phyloP scores from a whole-genome alignment of 148 eudicot species.

The Rhododendron henanense region DNA sequence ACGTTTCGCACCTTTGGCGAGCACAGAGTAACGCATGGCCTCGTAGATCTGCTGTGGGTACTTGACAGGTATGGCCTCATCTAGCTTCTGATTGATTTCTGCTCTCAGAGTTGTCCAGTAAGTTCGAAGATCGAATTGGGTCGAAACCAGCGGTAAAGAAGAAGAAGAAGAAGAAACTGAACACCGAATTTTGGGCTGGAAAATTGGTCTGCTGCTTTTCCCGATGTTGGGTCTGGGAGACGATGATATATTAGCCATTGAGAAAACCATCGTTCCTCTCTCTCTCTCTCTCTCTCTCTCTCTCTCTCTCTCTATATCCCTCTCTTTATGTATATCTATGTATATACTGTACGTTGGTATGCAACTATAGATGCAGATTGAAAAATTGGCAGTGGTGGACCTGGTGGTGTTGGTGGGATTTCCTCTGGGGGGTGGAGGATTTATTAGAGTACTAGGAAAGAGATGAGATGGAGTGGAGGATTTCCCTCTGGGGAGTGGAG shows the following conservation, averaged over 20 bases:
- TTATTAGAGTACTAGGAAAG: too few species aligned
- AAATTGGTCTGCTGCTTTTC: conserved; percentile 10
- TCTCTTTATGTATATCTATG: not conserved
- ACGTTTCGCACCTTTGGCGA: conserved; percentile 76
- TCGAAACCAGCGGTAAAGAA: conserved; percentile 14
- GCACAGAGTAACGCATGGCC: conserved; percentile 83
- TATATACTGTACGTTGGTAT: too few species aligned
- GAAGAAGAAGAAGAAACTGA: conserved; percentile 14
- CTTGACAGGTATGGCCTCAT: conserved; percentile 67
- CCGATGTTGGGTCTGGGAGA: conserved; percentile 23
- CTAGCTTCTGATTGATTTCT: conserved; percentile 71
- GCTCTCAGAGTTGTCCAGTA: conserved; percentile 65
- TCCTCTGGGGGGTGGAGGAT: too few species aligned
- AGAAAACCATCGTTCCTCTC: conserved; percentile 22
- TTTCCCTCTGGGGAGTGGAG: too few species aligned
- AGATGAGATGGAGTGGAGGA: too few species aligned
- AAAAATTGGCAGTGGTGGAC: too few species aligned
- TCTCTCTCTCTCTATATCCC: not conserved
- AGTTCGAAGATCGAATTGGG: conserved; percentile 53
- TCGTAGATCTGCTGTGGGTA: conserved; percentile 77
- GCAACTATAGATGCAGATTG: too few species aligned
- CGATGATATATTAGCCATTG: conserved; percentile 29
- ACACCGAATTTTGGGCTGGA: conserved; percentile 23
- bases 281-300: not conserved
- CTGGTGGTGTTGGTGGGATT: too few species aligned